Conservation (phyloP, 176 grass and related monocot genomes). For the Aegilops umbellulata region DNA sequence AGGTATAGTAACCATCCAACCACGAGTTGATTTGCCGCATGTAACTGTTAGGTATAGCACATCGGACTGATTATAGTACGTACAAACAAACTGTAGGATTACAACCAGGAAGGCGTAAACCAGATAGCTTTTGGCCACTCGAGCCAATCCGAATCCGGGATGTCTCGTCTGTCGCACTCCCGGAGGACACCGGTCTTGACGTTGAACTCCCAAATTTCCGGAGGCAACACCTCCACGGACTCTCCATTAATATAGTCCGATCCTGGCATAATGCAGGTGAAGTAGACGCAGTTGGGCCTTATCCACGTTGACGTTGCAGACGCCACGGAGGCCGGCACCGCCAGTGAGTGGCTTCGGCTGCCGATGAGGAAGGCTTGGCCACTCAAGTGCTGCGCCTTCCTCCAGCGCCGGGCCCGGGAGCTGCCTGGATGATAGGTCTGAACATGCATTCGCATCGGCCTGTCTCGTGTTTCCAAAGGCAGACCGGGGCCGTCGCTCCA, state of each 20-base stretch:
- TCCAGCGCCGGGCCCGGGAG: neutral
- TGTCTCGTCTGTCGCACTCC: neutral
- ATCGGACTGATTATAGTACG: no score
- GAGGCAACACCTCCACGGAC: no score
- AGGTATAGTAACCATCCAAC: no score
- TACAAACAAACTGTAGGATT: neutral
- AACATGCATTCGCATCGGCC: neutral
- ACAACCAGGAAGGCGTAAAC: neutral
- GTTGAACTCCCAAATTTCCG: neutral
- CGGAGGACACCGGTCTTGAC: neutral
- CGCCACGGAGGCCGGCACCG: neutral
- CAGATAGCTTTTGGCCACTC: neutral
- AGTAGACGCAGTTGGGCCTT: conserved; percentile 20
- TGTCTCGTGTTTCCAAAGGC: neutral
- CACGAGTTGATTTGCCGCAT: no score
- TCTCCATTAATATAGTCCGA: neutral
- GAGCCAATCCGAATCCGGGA: neutral
- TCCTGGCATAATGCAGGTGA: neutral
- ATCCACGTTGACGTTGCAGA: conserved; percentile 1
- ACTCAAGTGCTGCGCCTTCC: neutral
- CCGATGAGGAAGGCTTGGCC: conserved; percentile 8
- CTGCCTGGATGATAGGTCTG: neutral
- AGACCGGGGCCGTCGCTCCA: conserved; percentile 7
- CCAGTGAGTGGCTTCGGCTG: neutral
- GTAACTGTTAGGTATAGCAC: no score